These are phyloP conservation scores for Forsythia viridissima DNA, from an alignment of 257 asterid genomes.

Conservation along the genomic window DNA sequence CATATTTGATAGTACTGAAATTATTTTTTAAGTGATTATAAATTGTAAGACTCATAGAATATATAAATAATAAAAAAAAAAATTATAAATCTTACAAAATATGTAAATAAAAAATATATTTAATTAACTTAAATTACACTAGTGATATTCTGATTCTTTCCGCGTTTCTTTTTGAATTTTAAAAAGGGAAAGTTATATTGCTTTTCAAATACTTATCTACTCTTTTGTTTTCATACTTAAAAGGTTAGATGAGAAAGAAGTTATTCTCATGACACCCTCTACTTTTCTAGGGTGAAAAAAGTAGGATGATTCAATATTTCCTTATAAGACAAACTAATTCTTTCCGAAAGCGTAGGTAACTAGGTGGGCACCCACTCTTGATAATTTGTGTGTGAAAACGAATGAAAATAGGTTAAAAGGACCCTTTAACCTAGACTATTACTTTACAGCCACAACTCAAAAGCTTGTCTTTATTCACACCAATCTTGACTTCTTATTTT, in stretches of 20 bases:
- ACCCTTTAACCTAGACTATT: conserved; percentile 31
- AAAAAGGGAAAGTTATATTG: not conserved
- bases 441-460: not conserved
- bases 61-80: too few species aligned
- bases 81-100: too few species aligned
- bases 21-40: too few species aligned
- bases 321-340: conserved; percentile 13
- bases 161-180: too few species aligned
- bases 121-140: too few species aligned
- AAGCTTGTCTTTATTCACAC: conserved; percentile 19
- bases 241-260: not conserved
- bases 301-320: conserved; percentile 18
- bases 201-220: not conserved
- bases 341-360: conserved; percentile 19
- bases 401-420: conserved; percentile 38
- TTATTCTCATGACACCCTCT: conserved; percentile 1
- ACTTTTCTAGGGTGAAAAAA: conserved; percentile 11
- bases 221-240: too few species aligned
- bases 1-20: too few species aligned
- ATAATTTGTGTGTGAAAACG: conserved; percentile 17
- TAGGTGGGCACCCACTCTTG: conserved; percentile 28
- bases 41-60: too few species aligned
- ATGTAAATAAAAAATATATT: too few species aligned
- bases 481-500: not conserved
- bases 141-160: too few species aligned